These are phyloP conservation scores for Globisporangium echinulatum DNA, from an alignment of 352 stramenopile genomes.

Conservation along the genomic window DNA sequence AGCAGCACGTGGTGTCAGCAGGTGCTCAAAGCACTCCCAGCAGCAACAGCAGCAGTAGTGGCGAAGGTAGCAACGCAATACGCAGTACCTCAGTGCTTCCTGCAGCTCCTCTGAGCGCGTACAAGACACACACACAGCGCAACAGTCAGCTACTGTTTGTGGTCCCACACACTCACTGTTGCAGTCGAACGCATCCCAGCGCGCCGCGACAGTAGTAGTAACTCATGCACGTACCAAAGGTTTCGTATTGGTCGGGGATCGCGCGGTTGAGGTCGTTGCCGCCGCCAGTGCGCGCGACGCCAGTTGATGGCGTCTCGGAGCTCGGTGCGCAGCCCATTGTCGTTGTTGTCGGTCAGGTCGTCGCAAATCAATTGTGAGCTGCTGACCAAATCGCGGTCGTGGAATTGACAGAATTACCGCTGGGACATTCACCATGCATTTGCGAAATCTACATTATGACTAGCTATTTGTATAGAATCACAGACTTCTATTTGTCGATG, in stretches of 20 bases:
- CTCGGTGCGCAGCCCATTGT: conserved; percentile 28
- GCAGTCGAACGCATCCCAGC: too few relatives aligned
- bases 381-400: too few relatives aligned
- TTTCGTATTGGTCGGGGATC: conserved; percentile 57
- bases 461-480: neutral
- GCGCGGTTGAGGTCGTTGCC: conserved; percentile 24
- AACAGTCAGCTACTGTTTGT: neutral
- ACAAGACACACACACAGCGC: conserved; percentile 1
- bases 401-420: too few relatives aligned
- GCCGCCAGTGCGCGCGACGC: neutral
- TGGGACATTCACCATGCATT: neutral
- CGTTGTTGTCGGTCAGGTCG: neutral
- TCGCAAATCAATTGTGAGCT: neutral
- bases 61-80: neutral
- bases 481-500: neutral
- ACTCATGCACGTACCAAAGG: conserved; percentile 34
- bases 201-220: neutral
- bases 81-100: conserved; percentile 39
- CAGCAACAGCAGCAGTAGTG: neutral
- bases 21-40: neutral
- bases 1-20: neutral
- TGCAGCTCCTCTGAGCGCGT: conserved; percentile 46
- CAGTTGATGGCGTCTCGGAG: neutral
- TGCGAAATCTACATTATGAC: neutral
- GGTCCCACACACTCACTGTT: too few relatives aligned